Evolutionary conservation across 352 stramenopile genomes (phyloP).

Genomic region (Phytopythium boreale): DNA sequence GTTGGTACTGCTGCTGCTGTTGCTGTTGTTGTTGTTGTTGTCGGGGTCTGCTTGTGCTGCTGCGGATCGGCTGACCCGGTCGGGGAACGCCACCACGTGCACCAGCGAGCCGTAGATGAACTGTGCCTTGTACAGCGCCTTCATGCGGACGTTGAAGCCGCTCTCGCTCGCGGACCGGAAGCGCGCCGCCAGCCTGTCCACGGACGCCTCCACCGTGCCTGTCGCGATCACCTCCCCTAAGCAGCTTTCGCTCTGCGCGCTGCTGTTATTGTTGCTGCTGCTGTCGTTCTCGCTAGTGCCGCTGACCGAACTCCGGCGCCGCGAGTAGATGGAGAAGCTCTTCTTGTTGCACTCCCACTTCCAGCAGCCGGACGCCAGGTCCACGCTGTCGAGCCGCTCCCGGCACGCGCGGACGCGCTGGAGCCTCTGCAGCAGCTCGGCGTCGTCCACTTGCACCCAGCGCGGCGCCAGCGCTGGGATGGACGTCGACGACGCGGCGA

Average conservation of each 20-base stretch:
- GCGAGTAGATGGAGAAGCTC: slow-evolving; percentile 26
- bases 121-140: slow-evolving; percentile 30
- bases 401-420: slow-evolving; percentile 14
- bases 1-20: background rate
- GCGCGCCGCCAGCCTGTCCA: slow-evolving; percentile 18
- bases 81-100: slow-evolving; percentile 11
- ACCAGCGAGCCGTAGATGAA: slow-evolving; percentile 54
- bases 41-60: background rate
- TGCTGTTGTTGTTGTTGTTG: background rate
- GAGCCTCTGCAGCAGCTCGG: slow-evolving; percentile 26
- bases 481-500: background rate
- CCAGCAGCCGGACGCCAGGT: slow-evolving; percentile 15
- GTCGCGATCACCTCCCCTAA: slow-evolving; percentile 25
- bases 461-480: background rate
- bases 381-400: slow-evolving; percentile 5
- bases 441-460: slow-evolving; percentile 24
- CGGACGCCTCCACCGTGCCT: slow-evolving; percentile 21
- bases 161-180: slow-evolving; percentile 26
- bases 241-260: slow-evolving; percentile 2
- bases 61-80: background rate
- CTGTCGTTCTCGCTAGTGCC: background rate
- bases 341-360: slow-evolving; percentile 31
- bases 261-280: background rate
- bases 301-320: background rate
- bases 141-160: slow-evolving; percentile 38